Conservation (phyloP, 805 yeast species). For the Cephaloascus albidus region DNA sequence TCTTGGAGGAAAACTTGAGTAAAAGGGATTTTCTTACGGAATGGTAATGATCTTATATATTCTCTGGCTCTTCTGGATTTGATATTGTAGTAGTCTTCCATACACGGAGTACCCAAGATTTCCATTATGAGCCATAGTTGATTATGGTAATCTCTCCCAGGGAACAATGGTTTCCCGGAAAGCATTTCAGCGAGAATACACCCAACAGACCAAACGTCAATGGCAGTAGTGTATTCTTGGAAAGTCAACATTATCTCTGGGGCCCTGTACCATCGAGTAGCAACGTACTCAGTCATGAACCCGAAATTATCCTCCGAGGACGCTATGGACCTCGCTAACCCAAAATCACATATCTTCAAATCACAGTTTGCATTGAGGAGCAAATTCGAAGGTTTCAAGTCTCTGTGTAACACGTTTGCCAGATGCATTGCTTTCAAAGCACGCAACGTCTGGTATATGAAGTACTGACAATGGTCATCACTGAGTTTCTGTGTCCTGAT, state of each 20-base stretch:
- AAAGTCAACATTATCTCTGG: constrained; percentile 96
- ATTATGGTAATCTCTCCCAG: constrained; percentile 90
- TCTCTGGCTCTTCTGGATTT: constrained; percentile 82
- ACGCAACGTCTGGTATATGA: constrained; percentile 81
- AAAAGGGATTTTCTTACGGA: constrained; percentile 52
- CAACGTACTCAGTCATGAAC: constrained; percentile 94
- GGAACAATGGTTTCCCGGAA: constrained; percentile 79
- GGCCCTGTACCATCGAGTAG: constrained; percentile 96
- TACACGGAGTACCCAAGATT: constrained; percentile 79
- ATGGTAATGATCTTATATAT: constrained; percentile 74
- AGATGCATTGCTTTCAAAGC: constrained; percentile 88
- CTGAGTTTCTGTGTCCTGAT: constrained; percentile 73
- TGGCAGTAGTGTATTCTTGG: constrained; percentile 88
- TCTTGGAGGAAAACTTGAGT: constrained; percentile 19
- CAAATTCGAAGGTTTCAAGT: constrained; percentile 82
- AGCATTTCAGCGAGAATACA: constrained; percentile 90
- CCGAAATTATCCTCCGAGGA: constrained; percentile 59
- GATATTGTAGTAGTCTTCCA: constrained; percentile 66
- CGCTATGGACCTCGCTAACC: constrained; percentile 68
- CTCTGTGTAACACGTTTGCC: constrained; percentile 92
- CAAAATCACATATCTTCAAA: constrained; percentile 89
- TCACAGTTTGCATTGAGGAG: constrained; percentile 89
- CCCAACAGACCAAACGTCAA: constrained; percentile 96
- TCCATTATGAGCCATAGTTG: constrained; percentile 81
- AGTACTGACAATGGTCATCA: constrained; percentile 92